Conservation (phyloP, 257 asterid species). For the Orobanche coerulescens region DNA sequence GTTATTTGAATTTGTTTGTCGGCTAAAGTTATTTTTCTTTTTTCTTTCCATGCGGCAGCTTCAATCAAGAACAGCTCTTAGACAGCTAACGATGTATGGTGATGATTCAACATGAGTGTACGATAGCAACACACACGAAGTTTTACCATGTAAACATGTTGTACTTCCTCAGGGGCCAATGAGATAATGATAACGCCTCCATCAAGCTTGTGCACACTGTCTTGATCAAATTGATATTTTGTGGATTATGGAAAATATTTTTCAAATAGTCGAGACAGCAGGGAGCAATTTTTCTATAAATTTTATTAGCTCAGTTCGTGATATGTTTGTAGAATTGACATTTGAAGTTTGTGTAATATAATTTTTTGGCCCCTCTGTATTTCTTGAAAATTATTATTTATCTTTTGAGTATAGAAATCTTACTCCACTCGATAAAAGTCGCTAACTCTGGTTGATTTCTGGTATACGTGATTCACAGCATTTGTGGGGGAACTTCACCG, state of each 20-base stretch:
- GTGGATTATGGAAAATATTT: neutral
- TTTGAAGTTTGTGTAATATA: neutral
- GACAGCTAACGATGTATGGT: slow-evolving; percentile 45
- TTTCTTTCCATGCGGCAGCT: slow-evolving; percentile 43
- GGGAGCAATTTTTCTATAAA: no score
- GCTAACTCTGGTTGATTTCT: no score
- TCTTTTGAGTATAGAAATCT: no score
- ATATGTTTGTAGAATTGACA: neutral
- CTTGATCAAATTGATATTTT: neutral
- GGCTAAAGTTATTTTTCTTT: slow-evolving; percentile 15
- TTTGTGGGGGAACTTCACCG: no score
- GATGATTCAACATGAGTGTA: slow-evolving; percentile 45
- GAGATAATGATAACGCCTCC: neutral
- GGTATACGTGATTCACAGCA: no score
- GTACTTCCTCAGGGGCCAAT: neutral
- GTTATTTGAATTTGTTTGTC: slow-evolving; percentile 4
- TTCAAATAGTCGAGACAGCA: neutral
- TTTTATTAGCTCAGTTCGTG: neutral
- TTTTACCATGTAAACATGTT: neutral
- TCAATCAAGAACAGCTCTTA: slow-evolving; percentile 51
- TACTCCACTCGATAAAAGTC: no score
- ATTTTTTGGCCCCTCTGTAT: neutral
- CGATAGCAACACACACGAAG: neutral
- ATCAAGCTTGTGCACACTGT: neutral
- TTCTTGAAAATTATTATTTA: neutral